Evolutionary conservation across 140 eudicot species (phyloP), one percentile per base, ranked within the genome.

Genomic region (Senecio squalidus): DNA sequence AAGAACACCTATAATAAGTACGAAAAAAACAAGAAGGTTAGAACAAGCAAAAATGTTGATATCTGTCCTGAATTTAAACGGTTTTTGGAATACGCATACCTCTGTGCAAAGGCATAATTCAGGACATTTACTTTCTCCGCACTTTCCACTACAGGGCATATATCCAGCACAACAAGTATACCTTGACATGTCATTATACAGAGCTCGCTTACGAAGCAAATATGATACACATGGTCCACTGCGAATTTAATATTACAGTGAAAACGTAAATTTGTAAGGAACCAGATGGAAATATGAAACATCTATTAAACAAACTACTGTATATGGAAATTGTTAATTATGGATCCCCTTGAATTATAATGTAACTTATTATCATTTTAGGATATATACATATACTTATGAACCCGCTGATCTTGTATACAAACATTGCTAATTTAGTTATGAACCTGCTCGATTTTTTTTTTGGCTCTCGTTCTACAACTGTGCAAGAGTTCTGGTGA

Each of bases 101-200:
- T 93, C 99, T 41, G 96, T 87, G 55, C 87, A 82, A 78, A 93
- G 99, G 72, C 99, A 93, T 47, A 88, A 73, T 63, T 93, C 95
- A 46, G 99, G 99, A 76, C 99, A 92, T 47, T 74, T 71, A 28
- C 84, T 87, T 70, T 87, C 98, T n/a, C 98, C 98, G 76, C 98
- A 92, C 20, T 84, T 77, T 26, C 99, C 99, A 72, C 99, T 93
- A 60, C 99, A 93, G 18, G 99, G 99, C 94, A 88, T 80, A 67
- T 82, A 88, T 28, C 99, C 99, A 51, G 85, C 96, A 82, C 96
- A 88, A 21, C 99, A 93, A 15, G 70, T 78, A 74, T 93, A 84
- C 82, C 88, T 80, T 17, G 88, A 74, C 94, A 84, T 84, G 29
- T 84, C 88, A 71, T 70, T 48, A 58, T 84, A 84, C 22, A 84